Evolutionary conservation across 108 stramenopile genomes (phyloP), one percentile per base, ranked within the genome.

Genomic region (Tribonema minus): DNA sequence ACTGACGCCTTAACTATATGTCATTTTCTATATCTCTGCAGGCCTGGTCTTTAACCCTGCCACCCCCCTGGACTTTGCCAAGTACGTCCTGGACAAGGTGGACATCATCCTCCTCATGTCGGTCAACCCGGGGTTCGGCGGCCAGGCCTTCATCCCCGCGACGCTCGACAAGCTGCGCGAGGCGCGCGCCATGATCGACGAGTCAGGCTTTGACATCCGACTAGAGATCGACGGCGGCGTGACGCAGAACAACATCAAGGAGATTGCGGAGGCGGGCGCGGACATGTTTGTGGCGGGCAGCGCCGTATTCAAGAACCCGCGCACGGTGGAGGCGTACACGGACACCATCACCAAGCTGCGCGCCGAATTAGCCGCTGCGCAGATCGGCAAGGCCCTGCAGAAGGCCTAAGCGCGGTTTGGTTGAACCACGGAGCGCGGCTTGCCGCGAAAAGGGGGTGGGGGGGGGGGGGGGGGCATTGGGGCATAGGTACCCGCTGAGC

Each of bases 281-380:
- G 97, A 98, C 84, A 96, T 95, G 94, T 90, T 98, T 81, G 97
- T 98, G 68, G 95, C 97, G 63, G 97, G 97, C 72, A 89, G 87
- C 80, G 97, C 97, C 59, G 96, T 98, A 83, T 86, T 96, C 58
- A 94, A 93, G 89, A 91, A 92, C 71, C 97, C 97, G 30, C 90
- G 97, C 59, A 98, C 95, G 5, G 67, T 90, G 76, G 95, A 96
- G 64, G 88, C 92, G 28, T 98, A 98, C 92, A 94, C 90, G 86
- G 82, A 84, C 58, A 98, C 97, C 46, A 98, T 98, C 81, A 91
- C 95, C 82, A 83, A 84, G 54, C 96, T 98, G 97, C 90, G 97
- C 36, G 88, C 82, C 3, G 93, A 98, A 83, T 91, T 98, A 36
- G 93, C 93, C 82, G 73, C 82, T 58, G 90, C 80, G 2, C 54